Evolutionary conservation across 352 stramenopile genomes (phyloP).

Genomic region (Globisporangium emineosum): DNA sequence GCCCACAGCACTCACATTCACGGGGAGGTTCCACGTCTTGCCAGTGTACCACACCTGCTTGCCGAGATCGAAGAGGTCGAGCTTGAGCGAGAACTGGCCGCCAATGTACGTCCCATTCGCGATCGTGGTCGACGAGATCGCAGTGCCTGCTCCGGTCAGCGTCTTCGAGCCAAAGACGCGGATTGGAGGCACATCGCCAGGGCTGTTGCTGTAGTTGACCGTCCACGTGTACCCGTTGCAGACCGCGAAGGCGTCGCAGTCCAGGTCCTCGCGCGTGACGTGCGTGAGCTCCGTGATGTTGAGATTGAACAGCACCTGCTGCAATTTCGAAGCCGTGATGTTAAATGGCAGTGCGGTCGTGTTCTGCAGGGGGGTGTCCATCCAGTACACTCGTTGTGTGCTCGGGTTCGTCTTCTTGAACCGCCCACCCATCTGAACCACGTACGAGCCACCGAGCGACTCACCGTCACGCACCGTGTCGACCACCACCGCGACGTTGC

Average conservation of each 20-base stretch:
- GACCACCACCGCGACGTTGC: slow-evolving; percentile 28
- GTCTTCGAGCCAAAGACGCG: slow-evolving; percentile 31
- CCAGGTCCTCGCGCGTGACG: slow-evolving; percentile 32
- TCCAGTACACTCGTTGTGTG: slow-evolving; percentile 43
- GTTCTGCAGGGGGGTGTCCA: slow-evolving; percentile 34
- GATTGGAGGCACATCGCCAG: slow-evolving; percentile 62
- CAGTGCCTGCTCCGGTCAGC: slow-evolving; percentile 28
- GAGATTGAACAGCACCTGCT: slow-evolving; percentile 32
- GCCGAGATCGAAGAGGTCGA: slow-evolving; percentile 48
- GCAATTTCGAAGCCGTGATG: slow-evolving; percentile 22
- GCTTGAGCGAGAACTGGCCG: slow-evolving; percentile 50
- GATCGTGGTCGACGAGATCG: slow-evolving; percentile 34
- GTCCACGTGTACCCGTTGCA: slow-evolving; percentile 72
- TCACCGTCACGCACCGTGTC: slow-evolving; percentile 46
- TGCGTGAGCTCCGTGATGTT: slow-evolving; percentile 36
- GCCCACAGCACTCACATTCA: slow-evolving; percentile 65
- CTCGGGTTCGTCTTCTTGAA: slow-evolving; percentile 46
- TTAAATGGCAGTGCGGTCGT: slow-evolving; percentile 49
- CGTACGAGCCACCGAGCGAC: slow-evolving; percentile 43
- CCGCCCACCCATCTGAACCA: slow-evolving; percentile 50
- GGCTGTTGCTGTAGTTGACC: slow-evolving; percentile 58
- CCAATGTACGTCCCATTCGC: slow-evolving; percentile 74
- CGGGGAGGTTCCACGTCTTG: slow-evolving; percentile 61
- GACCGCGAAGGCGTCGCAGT: slow-evolving; percentile 57
- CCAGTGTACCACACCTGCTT: slow-evolving; percentile 35